Evolutionary conservation across 371 early-diverging fungal species (phyloP).

Genomic region (Rhizopus delemar): DNA sequence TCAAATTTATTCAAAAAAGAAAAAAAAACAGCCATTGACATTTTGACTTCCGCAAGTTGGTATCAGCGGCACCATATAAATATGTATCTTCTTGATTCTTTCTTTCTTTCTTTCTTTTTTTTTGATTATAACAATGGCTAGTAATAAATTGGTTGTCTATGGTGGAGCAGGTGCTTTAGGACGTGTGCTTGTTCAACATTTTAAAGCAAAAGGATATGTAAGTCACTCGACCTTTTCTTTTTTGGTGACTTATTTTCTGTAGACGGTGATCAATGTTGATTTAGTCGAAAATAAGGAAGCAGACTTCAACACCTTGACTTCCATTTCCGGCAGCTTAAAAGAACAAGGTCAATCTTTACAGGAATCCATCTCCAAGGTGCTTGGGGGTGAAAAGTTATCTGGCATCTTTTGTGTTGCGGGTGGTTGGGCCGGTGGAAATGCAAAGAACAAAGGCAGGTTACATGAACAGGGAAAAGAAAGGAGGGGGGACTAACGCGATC

Average conservation of each 20-base stretch:
- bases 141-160: slow-evolving; percentile 70
- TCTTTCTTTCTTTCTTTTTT: neutral
- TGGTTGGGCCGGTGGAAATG: slow-evolving; percentile 96
- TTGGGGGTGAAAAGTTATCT: slow-evolving; percentile 61
- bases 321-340: slow-evolving; percentile 45
- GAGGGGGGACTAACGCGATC: neutral
- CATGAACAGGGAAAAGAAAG: neutral
- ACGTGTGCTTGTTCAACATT: slow-evolving; percentile 67
- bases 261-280: slow-evolving; percentile 83
- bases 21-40: no score
- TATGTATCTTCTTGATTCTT: no score
- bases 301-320: slow-evolving; percentile 65
- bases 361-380: slow-evolving; percentile 33
- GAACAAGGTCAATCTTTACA: slow-evolving; percentile 63
- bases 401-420: slow-evolving; percentile 94
- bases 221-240: slow-evolving; percentile 2
- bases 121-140: neutral
- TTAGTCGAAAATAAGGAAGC: slow-evolving; percentile 74
- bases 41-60: no score
- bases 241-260: slow-evolving; percentile 12
- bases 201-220: slow-evolving; percentile 78
- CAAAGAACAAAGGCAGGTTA: slow-evolving; percentile 62
- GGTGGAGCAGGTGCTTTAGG: slow-evolving; percentile 95
- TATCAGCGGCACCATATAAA: no score
- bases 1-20: no score